Evolutionary conservation across 305 asterid species (phyloP), one percentile per base, ranked within the genome.

Genomic region (Fraxinus xanthoxyloides): DNA sequence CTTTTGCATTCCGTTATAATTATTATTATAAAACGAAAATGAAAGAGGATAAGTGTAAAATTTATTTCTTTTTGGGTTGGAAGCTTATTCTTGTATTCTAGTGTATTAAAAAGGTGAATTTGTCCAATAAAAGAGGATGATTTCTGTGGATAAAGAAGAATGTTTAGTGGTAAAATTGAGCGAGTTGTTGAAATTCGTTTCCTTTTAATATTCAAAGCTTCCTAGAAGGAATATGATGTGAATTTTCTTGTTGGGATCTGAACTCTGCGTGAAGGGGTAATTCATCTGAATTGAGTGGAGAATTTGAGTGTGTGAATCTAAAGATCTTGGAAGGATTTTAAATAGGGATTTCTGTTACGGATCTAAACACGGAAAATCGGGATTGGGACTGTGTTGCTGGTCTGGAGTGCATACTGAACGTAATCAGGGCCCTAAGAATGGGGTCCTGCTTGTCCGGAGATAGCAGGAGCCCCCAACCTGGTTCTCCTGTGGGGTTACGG

Each of bases 381-480:
- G 86, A 85, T 48, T 86, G 87, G 73, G 82, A 86, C 70, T 84
- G 86, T 75, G 36, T 77, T 19, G 88, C 86, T 85, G 89, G 84
- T 77, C 87, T 88, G 89, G 91, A 86, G 85, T 88, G 89, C 85
- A 79, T 88, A 59, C 80, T 87, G 26, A 80, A 81, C 80, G 63
- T 86, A 31, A 38, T 88, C 85, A 86, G 90, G 89, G 87, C 87
- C 89, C 88, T 86, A n/a, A 76, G 89, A 84, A 88, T 88, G 91
- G 91, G 91, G 82, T 88, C 91, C 91, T 88, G 91, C 86, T 79
- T 86, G 34, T 86, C 90, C n/a, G 21, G 78, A 5, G 91, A 88
- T 74, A 85, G 88, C 89, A 83, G 88, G 88, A 84, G 82, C 87
- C 82, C 88, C 23, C 79, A 38, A 67, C 85, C 88, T 0, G 82